Percentiles rank a stretch among this genome's conserved stretches.
Conservation (phyloP, 352 stramenopile species). For the Pythium graminicola region DNA sequence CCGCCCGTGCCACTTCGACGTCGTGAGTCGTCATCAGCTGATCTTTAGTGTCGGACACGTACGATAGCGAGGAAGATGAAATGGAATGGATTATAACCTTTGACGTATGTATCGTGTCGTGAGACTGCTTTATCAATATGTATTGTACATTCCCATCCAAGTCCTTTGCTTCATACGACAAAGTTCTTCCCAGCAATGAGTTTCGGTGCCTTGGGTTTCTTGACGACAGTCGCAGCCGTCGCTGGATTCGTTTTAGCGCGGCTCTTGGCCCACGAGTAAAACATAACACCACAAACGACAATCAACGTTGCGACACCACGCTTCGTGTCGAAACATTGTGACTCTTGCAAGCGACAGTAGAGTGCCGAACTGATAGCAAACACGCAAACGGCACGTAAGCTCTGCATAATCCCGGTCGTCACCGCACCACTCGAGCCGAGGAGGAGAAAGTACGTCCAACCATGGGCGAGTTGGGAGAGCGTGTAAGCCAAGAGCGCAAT, state of each 20-base stretch:
- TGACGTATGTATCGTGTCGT: too few species aligned
- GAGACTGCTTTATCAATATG: too few species aligned
- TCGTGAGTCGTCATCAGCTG: conserved; percentile 18
- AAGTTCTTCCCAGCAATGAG: conserved; percentile 67
- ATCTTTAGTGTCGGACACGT: conserved; percentile 6
- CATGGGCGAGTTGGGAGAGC: conserved; percentile 73
- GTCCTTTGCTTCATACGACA: conserved; percentile 26
- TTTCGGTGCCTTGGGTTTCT: conserved; percentile 24
- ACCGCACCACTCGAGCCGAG: conserved; percentile 72
- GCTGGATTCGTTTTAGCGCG: conserved; percentile 25
- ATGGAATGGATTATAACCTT: too few species aligned
- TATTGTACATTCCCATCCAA: background rate
- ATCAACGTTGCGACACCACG: conserved; percentile 74
- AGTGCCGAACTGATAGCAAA: conserved; percentile 78
- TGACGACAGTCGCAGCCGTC: background rate
- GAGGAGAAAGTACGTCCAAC: conserved; percentile 82
- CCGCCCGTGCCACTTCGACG: conserved; percentile 7
- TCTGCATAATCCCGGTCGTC: conserved; percentile 86
- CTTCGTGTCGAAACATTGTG: conserved; percentile 81
- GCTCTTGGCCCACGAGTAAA: conserved; percentile 83
- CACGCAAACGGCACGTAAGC: conserved; percentile 77
- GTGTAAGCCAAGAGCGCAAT: conserved; percentile 61
- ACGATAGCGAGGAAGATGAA: background rate
- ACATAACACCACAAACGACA: conserved; percentile 74
- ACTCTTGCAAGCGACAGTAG: conserved; percentile 81